A percentile compares a stretch with the other conserved stretches of the same genome.
Conservation (phyloP, 768 basidiomycete species). For the Xerocomellus chrysenteron region DNA sequence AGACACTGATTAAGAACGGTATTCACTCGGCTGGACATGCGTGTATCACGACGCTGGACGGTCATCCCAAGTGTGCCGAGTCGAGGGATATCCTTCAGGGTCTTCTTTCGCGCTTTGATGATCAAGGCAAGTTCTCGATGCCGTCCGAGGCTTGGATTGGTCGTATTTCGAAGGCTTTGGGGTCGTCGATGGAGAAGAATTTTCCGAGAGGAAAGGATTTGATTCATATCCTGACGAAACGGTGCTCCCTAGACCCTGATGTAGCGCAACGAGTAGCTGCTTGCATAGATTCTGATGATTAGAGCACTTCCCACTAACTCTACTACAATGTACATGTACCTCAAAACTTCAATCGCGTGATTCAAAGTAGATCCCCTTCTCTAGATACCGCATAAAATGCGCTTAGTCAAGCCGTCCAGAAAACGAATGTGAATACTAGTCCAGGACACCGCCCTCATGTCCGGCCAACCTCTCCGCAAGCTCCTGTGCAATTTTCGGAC, state of each 20-base stretch:
- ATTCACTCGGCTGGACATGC: slow-evolving; percentile 30
- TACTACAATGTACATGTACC: too few species aligned
- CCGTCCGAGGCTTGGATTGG: slow-evolving; percentile 29
- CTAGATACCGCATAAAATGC: too few species aligned
- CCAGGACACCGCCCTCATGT: background rate
- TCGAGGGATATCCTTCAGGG: slow-evolving; percentile 29
- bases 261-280: slow-evolving; percentile 22
- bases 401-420: background rate
- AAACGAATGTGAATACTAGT: background rate
- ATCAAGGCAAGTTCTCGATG: slow-evolving; percentile 32
- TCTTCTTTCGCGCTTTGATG: slow-evolving; percentile 20
- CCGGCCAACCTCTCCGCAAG: slow-evolving; percentile 12
- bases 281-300: slow-evolving; percentile 17
- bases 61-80: slow-evolving; percentile 27
- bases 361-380: too few species aligned
- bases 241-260: slow-evolving; percentile 24
- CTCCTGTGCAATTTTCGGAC: slow-evolving; percentile 14
- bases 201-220: slow-evolving; percentile 26
- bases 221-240: slow-evolving; percentile 25
- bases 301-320: background rate
- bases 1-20: slow-evolving; percentile 16
- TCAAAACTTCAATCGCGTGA: too few species aligned
- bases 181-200: slow-evolving; percentile 17
- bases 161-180: slow-evolving; percentile 23
- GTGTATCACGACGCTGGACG: slow-evolving; percentile 30